A percentile compares a stretch with the other conserved stretches of the same genome.
phyloP scores from a whole-genome alignment of 371 early-diverging fungal species.

The Mucor mucedo region DNA sequence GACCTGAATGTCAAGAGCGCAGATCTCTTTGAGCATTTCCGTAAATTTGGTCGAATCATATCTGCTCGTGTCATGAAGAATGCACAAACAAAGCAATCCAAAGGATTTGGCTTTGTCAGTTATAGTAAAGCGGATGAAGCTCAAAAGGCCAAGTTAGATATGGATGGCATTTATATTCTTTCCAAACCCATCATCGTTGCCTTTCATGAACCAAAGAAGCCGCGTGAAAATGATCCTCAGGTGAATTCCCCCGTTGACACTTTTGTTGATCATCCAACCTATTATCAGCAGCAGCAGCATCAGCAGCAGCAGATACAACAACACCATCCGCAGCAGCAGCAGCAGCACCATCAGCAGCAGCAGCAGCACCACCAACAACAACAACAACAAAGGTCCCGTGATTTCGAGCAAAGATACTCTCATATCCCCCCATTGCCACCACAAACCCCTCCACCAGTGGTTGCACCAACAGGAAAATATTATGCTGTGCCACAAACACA shows the following conservation, averaged over 20 bases:
- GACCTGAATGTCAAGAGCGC: constrained; percentile 53
- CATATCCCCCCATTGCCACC: too few species aligned
- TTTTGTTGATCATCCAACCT: not conserved
- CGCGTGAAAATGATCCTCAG: constrained; percentile 14
- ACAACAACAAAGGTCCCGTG: not conserved
- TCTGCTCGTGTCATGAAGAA: constrained; percentile 59
- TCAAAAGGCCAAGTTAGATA: constrained; percentile 37
- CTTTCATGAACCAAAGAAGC: constrained; percentile 56
- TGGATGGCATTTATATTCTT: constrained; percentile 40
- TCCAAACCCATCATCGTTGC: constrained; percentile 51
- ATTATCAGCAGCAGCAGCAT: constrained; percentile 1
- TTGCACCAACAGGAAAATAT: too few species aligned
- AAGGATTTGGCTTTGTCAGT: constrained; percentile 58
- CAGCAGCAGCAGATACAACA: constrained; percentile 6
- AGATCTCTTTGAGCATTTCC: constrained; percentile 52
- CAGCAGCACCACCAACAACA: not conserved
- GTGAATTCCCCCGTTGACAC: too few species aligned
- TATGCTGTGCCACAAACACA: too few species aligned
- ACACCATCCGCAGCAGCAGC: constrained; percentile 6
- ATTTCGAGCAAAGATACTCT: not conserved
- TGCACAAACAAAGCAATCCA: constrained; percentile 47
- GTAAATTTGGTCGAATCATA: constrained; percentile 54
- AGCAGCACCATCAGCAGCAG: not conserved
- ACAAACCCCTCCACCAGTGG: too few species aligned
- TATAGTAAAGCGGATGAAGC: constrained; percentile 52